These are phyloP conservation scores for Pythium chondricola DNA, from an alignment of 352 stramenopile genomes.

Conservation along the genomic window DNA sequence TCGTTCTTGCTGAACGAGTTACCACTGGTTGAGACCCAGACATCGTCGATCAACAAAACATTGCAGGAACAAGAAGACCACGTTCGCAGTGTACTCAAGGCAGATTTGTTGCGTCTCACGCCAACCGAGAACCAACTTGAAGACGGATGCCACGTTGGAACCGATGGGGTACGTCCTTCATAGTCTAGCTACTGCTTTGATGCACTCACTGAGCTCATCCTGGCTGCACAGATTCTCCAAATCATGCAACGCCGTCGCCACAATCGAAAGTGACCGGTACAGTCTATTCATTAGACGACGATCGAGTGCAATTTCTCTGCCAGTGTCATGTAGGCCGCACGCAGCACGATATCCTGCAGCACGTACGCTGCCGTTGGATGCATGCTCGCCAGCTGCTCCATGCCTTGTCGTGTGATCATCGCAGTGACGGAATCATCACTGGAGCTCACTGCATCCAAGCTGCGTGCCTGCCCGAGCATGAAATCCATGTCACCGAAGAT, in stretches of 20 bases:
- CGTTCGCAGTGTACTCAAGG: slow-evolving; percentile 52
- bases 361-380: slow-evolving; percentile 37
- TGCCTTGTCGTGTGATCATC: slow-evolving; percentile 25
- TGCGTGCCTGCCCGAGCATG: slow-evolving; percentile 37
- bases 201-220: no score
- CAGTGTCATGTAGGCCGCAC: slow-evolving; percentile 52
- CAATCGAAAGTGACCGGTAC: slow-evolving; percentile 7
- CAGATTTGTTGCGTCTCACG: slow-evolving; percentile 29
- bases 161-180: slow-evolving; percentile 47
- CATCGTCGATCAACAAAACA: not conserved
- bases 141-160: slow-evolving; percentile 30
- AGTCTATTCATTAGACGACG: slow-evolving; percentile 9
- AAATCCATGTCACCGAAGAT: slow-evolving; percentile 72
- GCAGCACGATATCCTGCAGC: slow-evolving; percentile 47
- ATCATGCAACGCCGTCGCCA: slow-evolving; percentile 51
- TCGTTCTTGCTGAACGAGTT: slow-evolving; percentile 12
- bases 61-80: slow-evolving; percentile 33
- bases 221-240: slow-evolving; percentile 38
- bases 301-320: slow-evolving; percentile 39
- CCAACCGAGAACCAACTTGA: slow-evolving; percentile 43
- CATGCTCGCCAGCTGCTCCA: slow-evolving; percentile 20
- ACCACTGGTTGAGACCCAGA: not conserved
- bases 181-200: no score
- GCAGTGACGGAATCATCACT: slow-evolving; percentile 31
- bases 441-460: slow-evolving; percentile 42